Conservation (phyloP, 108 stramenopile genomes). For the Hondaea fermentalgiana region DNA sequence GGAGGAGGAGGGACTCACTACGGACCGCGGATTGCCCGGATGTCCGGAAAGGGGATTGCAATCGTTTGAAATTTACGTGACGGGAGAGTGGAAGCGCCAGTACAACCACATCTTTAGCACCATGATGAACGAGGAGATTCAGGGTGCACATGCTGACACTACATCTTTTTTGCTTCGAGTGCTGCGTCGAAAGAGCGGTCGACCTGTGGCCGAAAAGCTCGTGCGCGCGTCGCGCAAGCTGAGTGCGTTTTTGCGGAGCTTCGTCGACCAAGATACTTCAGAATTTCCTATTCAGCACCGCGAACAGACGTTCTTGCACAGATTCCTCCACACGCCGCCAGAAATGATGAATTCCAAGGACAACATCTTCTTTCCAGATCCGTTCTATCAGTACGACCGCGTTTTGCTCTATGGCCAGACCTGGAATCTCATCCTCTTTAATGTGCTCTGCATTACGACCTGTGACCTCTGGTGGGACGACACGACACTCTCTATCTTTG, state of each 20-base stretch:
- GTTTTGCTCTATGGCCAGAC: conserved; percentile 57
- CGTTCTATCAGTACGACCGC: conserved; percentile 3
- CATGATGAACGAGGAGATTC: not conserved
- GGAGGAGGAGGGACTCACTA: conserved; percentile 52
- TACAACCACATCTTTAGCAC: conserved; percentile 18
- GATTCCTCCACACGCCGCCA: conserved; percentile 27
- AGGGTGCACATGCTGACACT: not conserved
- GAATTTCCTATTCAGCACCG: not conserved
- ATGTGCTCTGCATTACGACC: conserved; percentile 54
- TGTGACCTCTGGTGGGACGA: conserved; percentile 52
- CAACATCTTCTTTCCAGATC: conserved; percentile 56
- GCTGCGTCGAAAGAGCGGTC: not conserved
- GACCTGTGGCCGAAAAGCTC: not conserved
- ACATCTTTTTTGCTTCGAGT: not conserved
- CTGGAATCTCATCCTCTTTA: conserved; percentile 52
- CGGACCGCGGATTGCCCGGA: conserved; percentile 55
- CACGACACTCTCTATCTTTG: conserved; percentile 41
- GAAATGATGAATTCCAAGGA: conserved; percentile 29
- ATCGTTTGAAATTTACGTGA: conserved; percentile 38
- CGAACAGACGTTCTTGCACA: not conserved
- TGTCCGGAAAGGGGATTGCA: conserved; percentile 41
- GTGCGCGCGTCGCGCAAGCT: conserved; percentile 36
- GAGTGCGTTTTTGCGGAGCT: conserved; percentile 36
- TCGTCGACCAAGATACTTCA: conserved; percentile 32
- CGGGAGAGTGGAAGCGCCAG: conserved; percentile 23